These are phyloP conservation scores for Globisporangium recalcitrans DNA, from an alignment of 352 stramenopile genomes.

Conservation along the genomic window DNA sequence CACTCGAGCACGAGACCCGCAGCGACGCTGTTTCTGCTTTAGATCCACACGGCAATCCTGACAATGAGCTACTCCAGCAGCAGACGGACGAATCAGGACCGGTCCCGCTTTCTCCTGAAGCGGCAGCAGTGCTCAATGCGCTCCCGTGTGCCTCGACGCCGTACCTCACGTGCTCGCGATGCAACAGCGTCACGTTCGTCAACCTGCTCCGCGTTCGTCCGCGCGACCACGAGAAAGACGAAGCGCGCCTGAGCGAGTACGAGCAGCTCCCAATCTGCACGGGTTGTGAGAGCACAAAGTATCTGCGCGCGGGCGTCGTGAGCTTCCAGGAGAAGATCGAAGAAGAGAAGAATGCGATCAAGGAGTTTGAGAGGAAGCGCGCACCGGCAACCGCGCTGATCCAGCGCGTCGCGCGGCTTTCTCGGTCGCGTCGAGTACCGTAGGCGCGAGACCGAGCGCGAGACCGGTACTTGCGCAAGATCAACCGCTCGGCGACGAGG, in stretches of 20 bases:
- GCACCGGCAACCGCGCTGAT: conserved; percentile 46
- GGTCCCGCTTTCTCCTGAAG: not conserved
- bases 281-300: conserved; percentile 63
- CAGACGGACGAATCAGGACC: not conserved
- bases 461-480: conserved; percentile 49
- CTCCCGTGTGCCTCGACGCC: conserved; percentile 41
- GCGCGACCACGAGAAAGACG: conserved; percentile 6
- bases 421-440: conserved; percentile 54
- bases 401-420: conserved; percentile 61
- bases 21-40: not conserved
- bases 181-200: conserved; percentile 77
- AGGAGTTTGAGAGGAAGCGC: conserved; percentile 57
- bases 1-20: not conserved
- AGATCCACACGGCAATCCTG: not conserved
- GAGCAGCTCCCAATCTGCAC: conserved; percentile 58
- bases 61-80: not conserved
- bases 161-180: conserved; percentile 73
- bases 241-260: conserved; percentile 26
- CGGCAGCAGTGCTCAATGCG: conserved; percentile 12
- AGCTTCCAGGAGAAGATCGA: conserved; percentile 78
- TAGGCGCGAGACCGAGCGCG: conserved; percentile 33
- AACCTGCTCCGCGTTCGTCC: conserved; percentile 44
- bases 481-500: conserved; percentile 39
- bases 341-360: conserved; percentile 50
- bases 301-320: conserved; percentile 60